phyloP scores from a whole-genome alignment of 2,329 filamentous ascomycete species.

The Aspergillus carbonarius region DNA sequence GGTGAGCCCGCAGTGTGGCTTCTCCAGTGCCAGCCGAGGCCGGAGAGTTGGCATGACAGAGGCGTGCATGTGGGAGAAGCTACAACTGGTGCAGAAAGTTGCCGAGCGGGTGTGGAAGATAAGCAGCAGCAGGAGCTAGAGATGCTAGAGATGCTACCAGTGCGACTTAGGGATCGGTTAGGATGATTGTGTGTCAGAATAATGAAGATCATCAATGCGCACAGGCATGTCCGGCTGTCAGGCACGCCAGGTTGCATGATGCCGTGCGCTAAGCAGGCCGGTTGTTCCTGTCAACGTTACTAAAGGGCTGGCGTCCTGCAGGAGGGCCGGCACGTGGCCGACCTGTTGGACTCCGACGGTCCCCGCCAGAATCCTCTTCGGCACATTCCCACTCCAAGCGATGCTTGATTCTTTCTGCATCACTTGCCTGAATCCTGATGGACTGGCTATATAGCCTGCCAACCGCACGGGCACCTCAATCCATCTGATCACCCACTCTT shows the following conservation, averaged over 20 bases:
- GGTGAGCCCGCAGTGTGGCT: conserved; percentile 67
- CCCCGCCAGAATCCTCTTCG: neutral
- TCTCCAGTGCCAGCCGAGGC: conserved; percentile 58
- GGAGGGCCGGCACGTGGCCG: neutral
- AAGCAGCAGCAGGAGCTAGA: neutral
- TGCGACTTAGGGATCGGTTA: neutral
- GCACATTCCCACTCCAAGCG: neutral
- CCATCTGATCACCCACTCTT: neutral
- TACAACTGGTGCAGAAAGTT: conserved; percentile 65
- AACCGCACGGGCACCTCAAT: neutral
- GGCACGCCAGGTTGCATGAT: neutral
- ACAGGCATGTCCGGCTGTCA: neutral
- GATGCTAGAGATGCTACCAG: neutral
- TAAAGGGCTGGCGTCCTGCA: neutral
- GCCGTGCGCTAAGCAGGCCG: neutral
- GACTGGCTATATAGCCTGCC: neutral
- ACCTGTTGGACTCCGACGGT: neutral
- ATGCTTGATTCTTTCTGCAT: neutral
- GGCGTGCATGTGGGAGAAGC: conserved; percentile 68
- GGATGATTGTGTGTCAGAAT: neutral
- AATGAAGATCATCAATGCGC: neutral
- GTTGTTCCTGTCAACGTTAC: neutral
- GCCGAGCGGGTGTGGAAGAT: conserved; percentile 47
- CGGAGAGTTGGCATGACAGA: conserved; percentile 58
- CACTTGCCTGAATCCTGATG: neutral